Conservation (phyloP, 306 rosid species). For the Boehmeria nivea region DNA sequence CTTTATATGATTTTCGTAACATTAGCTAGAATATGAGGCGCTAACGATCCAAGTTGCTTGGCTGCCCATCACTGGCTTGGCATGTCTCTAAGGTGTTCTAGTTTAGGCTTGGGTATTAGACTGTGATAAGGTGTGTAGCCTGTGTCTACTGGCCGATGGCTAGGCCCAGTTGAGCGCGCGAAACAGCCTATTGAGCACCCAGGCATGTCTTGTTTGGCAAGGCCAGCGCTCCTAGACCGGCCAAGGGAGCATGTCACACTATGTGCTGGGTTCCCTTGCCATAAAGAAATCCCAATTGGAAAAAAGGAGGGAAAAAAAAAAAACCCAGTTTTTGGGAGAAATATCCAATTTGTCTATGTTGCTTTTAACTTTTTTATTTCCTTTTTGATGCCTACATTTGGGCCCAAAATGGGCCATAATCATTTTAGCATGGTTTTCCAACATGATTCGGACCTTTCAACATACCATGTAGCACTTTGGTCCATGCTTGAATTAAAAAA, state of each 20-base stretch:
- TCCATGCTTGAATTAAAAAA: neutral
- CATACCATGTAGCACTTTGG: neutral
- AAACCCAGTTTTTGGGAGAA: neutral
- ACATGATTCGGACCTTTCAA: neutral
- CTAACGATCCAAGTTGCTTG: too few relatives aligned
- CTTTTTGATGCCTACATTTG: neutral
- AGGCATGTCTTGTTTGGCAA: neutral
- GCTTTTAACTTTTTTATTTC: neutral
- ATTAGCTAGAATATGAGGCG: neutral
- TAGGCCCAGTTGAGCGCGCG: too few relatives aligned
- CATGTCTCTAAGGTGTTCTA: neutral
- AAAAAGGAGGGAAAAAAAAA: neutral
- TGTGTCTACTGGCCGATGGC: too few relatives aligned
- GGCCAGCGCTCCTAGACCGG: neutral
- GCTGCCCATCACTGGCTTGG: neutral
- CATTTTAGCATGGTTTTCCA: neutral
- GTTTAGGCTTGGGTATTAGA: too few relatives aligned
- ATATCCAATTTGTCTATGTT: neutral
- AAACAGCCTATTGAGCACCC: too few relatives aligned
- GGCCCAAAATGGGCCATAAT: neutral
- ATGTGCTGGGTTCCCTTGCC: neutral
- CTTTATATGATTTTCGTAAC: neutral
- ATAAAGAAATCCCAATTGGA: neutral
- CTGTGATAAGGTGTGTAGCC: too few relatives aligned
- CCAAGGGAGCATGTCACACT: neutral